These are phyloP conservation scores for Vitis riparia DNA, from an alignment of 164 flowering plant genomes.

Conservation along the genomic window DNA sequence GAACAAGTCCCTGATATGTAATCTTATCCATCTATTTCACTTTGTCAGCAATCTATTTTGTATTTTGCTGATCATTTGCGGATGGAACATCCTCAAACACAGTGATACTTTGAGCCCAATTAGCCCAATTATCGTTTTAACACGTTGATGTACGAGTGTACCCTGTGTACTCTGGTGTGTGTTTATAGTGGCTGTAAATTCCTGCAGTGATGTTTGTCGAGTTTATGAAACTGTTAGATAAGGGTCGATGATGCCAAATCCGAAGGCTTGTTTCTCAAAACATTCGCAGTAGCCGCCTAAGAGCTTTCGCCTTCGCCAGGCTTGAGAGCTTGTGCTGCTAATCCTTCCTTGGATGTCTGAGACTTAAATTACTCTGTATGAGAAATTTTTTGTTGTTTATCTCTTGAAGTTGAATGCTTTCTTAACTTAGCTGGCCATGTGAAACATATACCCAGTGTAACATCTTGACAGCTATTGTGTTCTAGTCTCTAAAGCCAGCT, in stretches of 20 bases:
- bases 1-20: slow-evolving; percentile 6
- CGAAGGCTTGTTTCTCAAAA: slow-evolving; percentile 42
- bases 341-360: slow-evolving; percentile 59
- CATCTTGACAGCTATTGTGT: too few species aligned
- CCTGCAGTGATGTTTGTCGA: too few species aligned
- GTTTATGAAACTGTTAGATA: too few species aligned
- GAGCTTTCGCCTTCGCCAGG: slow-evolving; percentile 73
- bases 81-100: neutral
- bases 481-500: too few species aligned
- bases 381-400: neutral
- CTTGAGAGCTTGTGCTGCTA: slow-evolving; percentile 60
- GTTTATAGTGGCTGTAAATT: too few species aligned
- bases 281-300: slow-evolving; percentile 89
- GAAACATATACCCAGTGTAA: too few species aligned
- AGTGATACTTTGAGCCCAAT: too few species aligned
- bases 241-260: slow-evolving; percentile 9
- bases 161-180: too few species aligned
- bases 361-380: slow-evolving; percentile 1
- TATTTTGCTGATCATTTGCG: slow-evolving; percentile 5
- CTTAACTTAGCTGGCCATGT: too few species aligned
- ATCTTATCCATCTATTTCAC: slow-evolving; percentile 1
- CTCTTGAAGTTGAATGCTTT: too few species aligned
- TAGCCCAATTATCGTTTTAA: too few species aligned
- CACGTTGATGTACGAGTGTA: too few species aligned
- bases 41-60: neutral